phyloP scores from a whole-genome alignment of 148 eudicot species.

The Rhododendron williamsianum region DNA sequence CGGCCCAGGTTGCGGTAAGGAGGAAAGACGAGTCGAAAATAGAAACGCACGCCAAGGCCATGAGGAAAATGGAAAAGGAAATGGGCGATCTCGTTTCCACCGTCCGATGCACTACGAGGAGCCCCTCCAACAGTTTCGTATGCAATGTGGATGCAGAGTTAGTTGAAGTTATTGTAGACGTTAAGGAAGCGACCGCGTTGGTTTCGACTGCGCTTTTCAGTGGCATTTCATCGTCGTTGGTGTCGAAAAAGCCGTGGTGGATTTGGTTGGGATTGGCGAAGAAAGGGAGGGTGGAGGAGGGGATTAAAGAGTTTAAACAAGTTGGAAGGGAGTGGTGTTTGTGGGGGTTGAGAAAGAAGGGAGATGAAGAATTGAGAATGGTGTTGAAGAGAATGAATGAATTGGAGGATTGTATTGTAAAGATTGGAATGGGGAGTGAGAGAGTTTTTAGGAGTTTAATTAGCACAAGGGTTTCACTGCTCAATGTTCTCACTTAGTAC shows the following conservation, averaged over 20 bases:
- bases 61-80: constrained; percentile 47
- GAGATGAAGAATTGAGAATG: constrained; percentile 46
- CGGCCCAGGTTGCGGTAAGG: constrained; percentile 62
- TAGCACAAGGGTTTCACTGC: constrained; percentile 73
- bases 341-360: constrained; percentile 34
- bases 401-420: constrained; percentile 59
- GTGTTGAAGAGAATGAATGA: constrained; percentile 53
- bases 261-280: constrained; percentile 29
- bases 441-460: constrained; percentile 82
- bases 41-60: constrained; percentile 39
- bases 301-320: constrained; percentile 30
- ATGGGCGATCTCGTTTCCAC: constrained; percentile 37
- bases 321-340: constrained; percentile 26
- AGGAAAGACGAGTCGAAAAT: constrained; percentile 46
- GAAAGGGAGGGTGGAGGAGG: constrained; percentile 30
- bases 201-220: constrained; percentile 52
- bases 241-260: constrained; percentile 34
- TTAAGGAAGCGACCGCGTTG: constrained; percentile 34
- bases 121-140: neutral
- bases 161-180: constrained; percentile 32
- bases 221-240: constrained; percentile 39
- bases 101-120: constrained; percentile 29
- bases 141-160: constrained; percentile 26
- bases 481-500: constrained; percentile 29
- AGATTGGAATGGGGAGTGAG: constrained; percentile 66